These are phyloP conservation scores for Colletotrichum graminicola DNA, from an alignment of 2,329 filamentous ascomycete genomes.

Conservation along the genomic window DNA sequence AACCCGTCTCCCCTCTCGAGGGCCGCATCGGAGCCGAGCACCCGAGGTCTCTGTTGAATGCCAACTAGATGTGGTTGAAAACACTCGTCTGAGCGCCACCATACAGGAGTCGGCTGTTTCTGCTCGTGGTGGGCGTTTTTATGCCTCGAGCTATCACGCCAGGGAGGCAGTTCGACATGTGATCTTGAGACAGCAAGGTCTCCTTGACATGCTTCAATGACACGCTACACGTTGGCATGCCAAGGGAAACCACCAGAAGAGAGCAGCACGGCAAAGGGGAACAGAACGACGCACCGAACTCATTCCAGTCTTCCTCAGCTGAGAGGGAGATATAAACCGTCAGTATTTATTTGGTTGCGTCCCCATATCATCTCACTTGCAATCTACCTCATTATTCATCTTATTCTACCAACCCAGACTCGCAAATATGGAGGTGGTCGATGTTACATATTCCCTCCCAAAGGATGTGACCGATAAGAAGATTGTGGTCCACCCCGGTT, in stretches of 20 bases:
- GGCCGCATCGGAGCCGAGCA: no score
- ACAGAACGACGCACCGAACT: no score
- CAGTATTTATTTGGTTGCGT: not conserved
- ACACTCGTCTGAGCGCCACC: not conserved
- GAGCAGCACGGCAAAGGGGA: not conserved
- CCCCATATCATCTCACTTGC: not conserved
- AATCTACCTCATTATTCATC: accelerated
- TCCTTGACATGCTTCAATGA: not conserved
- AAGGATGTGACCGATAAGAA: conserved; percentile 5
- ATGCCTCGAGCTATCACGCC: not conserved
- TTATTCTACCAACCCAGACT: not conserved
- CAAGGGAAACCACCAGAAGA: not conserved
- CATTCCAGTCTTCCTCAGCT: no score
- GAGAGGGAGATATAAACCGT: not conserved
- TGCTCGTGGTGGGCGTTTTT: not conserved
- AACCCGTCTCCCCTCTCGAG: not conserved
- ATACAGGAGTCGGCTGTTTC: not conserved
- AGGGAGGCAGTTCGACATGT: not conserved
- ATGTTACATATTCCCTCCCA: conserved; percentile 10
- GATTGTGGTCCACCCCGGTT: not conserved
- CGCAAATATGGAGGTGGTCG: not conserved
- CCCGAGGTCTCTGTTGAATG: not conserved
- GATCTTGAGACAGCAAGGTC: conserved; percentile 10
- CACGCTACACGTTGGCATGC: not conserved
- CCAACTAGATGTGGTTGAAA: not conserved